Base-by-base conservation (phyloP, 2,329 filamentous ascomycete genomes). In the Fusarium acutatum region DNA sequence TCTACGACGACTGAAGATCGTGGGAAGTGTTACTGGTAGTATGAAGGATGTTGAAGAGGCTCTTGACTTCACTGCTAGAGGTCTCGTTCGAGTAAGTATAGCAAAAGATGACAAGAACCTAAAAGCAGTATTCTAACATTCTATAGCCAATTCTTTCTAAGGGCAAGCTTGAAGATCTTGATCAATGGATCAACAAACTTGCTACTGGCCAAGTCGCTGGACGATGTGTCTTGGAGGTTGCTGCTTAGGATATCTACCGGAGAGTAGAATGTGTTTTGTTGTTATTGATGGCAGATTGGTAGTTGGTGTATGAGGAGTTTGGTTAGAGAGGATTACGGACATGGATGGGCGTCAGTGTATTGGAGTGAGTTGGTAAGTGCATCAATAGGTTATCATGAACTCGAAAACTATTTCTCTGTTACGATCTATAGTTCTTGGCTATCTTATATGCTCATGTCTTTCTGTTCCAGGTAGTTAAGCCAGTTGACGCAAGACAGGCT, bases 41-140 rank as follows among this genome's bases (percentile, higher is more conserved):
- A 40, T 77, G 41, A 72, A 75, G 22, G 77, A 78, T 12, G 75
- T 78, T 0, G 74, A 78, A 3, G 77, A 78, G 30, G 77, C 77
- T 22, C 75, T 78, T 5, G 74, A 78, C 5, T 78, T 78, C 50
- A 78, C 77, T 0, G 74, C 74, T 6, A 59, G 77, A 41, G 77
- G 69, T 1, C 65, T 78, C 24, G 76, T 78, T 3, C 65, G 47
- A 3, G 75, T 78, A 32, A 72, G 75, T 71, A 2, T 5, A 3
- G 8, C 7, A 3, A 5, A 7, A 32, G 0, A 17, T 1, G 15
- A 12, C 3, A 30, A 6, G 14, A n/a, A 6, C 6, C 0, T 10
- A 3, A 26, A 10, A 20, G 1, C 8, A 7, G 0, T 22, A 22
- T 47, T 11, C 44, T 76, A 47, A 77, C 13, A 3, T 3, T 3